Percentiles rank a stretch among this genome's conserved stretches.
These are phyloP conservation scores for Schizopora paradoxa DNA, from an alignment of 1,284 basidiomycete genomes.

Conservation along the genomic window DNA sequence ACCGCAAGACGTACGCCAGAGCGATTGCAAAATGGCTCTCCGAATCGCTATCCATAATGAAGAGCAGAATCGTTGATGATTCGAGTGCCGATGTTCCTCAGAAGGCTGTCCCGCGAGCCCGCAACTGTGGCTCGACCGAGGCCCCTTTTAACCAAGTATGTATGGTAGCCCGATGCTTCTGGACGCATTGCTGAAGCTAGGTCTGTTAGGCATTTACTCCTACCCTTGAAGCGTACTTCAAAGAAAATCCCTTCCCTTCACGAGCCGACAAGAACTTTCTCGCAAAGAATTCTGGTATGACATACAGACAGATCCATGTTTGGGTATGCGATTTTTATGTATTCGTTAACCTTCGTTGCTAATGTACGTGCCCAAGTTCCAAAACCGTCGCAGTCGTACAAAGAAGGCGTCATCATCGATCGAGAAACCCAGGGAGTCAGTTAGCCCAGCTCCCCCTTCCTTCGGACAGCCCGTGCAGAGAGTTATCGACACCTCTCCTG, in stretches of 20 bases:
- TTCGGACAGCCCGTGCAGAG: no score
- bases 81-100: no score
- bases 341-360: not conserved
- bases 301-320: constrained; percentile 11
- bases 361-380: constrained; percentile 5
- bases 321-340: constrained; percentile 2
- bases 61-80: no score
- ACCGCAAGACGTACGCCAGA: no score
- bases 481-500: not conserved
- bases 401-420: not conserved
- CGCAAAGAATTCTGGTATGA: constrained; percentile 11
- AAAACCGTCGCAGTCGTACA: constrained; percentile 8
- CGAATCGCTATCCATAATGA: no score
- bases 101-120: no score
- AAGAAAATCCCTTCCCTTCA: constrained; percentile 3
- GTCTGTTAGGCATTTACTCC: constrained; percentile 2
- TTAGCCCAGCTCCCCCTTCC: no score
- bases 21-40: no score
- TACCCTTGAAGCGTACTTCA: constrained; percentile 7
- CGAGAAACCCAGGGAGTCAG: not conserved
- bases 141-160: not conserved
- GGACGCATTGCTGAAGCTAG: not conserved
- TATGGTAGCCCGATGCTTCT: not conserved
- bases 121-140: not conserved
- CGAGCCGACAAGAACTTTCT: constrained; percentile 7